phyloP scores from a whole-genome alignment of 805 yeast species.

The Barnettozyma wickerhamii region DNA sequence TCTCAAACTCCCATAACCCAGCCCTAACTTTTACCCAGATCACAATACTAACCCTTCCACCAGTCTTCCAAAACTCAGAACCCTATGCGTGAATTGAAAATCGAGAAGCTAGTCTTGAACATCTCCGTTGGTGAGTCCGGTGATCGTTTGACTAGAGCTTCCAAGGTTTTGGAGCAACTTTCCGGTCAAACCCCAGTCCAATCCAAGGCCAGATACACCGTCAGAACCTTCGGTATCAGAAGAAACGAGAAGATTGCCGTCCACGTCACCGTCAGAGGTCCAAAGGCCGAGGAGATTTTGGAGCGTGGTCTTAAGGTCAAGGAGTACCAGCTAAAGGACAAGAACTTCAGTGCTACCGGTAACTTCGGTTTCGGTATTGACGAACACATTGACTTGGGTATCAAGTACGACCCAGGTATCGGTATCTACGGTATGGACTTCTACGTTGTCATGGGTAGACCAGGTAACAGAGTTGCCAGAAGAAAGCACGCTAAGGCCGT shows the following conservation, averaged over 20 bases:
- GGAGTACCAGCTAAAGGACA: conserved; percentile 94
- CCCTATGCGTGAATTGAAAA: conserved; percentile 98
- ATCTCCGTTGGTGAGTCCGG: conserved; percentile 99
- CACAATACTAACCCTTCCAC: conserved; percentile 15
- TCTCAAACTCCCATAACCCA: no score
- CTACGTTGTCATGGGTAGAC: conserved; percentile 99
- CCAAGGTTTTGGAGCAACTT: conserved; percentile 99
- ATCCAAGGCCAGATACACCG: conserved; percentile 99
- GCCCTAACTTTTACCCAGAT: background rate
- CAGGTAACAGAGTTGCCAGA: conserved; percentile 98
- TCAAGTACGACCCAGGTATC: conserved; percentile 99
- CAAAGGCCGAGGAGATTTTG: conserved; percentile 98
- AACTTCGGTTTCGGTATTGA: conserved; percentile 99
- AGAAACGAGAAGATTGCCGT: conserved; percentile 99
- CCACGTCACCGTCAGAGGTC: conserved; percentile 99
- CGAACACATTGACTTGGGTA: conserved; percentile 99
- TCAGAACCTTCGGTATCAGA: conserved; percentile 99
- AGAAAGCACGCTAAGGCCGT: conserved; percentile 90
- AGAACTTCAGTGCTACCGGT: conserved; percentile 98
- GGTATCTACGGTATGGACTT: conserved; percentile 99
- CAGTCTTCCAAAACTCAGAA: conserved; percentile 66
- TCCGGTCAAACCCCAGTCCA: conserved; percentile 99
- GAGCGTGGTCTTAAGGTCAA: conserved; percentile 99
- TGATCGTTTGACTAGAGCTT: conserved; percentile 99
- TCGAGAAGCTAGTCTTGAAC: conserved; percentile 99